Percentiles rank a stretch among this genome's conserved stretches.
phyloP scores from a whole-genome alignment of 805 yeast genomes.

The Cyberlindnera maclurae region DNA sequence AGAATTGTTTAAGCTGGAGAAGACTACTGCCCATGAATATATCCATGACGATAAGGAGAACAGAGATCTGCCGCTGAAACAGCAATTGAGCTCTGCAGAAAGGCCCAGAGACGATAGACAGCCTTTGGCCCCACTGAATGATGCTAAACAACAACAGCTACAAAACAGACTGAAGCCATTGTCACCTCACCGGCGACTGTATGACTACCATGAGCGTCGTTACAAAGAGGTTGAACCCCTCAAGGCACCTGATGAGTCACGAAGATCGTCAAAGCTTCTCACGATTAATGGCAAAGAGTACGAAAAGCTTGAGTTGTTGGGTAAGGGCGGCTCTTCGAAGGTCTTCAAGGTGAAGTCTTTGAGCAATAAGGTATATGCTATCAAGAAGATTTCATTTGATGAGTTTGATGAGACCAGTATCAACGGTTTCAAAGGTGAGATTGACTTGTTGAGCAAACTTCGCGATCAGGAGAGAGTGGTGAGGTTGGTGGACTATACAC shows the following conservation, averaged over 20 bases:
- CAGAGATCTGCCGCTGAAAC: not conserved
- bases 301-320: slow-evolving; percentile 70
- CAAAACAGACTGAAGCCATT: slow-evolving; percentile 5
- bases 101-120: slow-evolving; percentile 8
- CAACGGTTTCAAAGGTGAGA: slow-evolving; percentile 83
- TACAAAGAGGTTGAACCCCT: slow-evolving; percentile 18
- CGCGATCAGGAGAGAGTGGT: slow-evolving; percentile 67
- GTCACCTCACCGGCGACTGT: slow-evolving; percentile 1
- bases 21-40: slow-evolving; percentile 1
- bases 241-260: slow-evolving; percentile 19
- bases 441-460: slow-evolving; percentile 60
- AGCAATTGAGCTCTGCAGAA: slow-evolving; percentile 3
- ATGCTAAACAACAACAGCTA: slow-evolving; percentile 7
- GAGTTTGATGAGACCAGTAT: slow-evolving; percentile 72
- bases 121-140: slow-evolving; percentile 17
- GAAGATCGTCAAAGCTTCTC: slow-evolving; percentile 21
- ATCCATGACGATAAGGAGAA: slow-evolving; percentile 14
- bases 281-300: slow-evolving; percentile 56
- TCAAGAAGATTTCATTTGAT: slow-evolving; percentile 75
- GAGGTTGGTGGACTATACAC: slow-evolving; percentile 63
- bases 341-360: slow-evolving; percentile 71
- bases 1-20: slow-evolving; percentile 8
- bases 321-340: slow-evolving; percentile 89
- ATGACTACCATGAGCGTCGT: slow-evolving; percentile 13
- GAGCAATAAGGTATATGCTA: slow-evolving; percentile 59